Base-by-base conservation (phyloP, 129 eudicot species). In the carrot (Daucus carota) region DNA sequence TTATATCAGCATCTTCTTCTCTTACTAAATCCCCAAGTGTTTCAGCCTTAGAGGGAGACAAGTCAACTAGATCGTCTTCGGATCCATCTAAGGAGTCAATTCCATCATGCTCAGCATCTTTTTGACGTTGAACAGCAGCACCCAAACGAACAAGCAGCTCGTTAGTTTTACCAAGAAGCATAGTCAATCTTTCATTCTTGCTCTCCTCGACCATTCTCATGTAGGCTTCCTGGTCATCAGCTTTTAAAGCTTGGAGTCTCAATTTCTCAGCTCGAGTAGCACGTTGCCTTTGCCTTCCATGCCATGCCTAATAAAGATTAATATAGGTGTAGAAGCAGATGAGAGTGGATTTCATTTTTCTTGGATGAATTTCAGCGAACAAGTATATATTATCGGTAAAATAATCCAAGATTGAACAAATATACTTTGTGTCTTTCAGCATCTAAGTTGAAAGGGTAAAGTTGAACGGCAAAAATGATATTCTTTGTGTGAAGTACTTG, bases 191-290 rank as follows among this genome's bases (percentile, higher is more conserved):
- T 74, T 95, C 99, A 73, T 95, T 95, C 84, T 95, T 95, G 84
- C 99, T 95, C 89, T 95, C 99, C 84, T 95, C 96, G 12, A 95
- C 99, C 97, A 95, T 90, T 87, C 85, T 95, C 99, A 95, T 95
- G 89, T 95, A 95, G 34, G 99, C 96, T 92, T 95, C 99, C 76
- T 95, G 97, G 76, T 95, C 99, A 82, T 91, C 97, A 73, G 96
- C 87, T 76, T 87, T 89, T 62, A 95, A 78, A 78, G 99, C 99
- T 85, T 95, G 97, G 83, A 95, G 85, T 90, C 99, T 88, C 91
- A 95, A 74, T 76, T 95, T 91, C 81, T 91, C 99, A 76, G 84
- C 90, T 75, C 99, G 78, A 31, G 96, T 89, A 79, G 99, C 99
- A 76, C 97, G 88, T 80, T 95, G 97, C 81, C 99, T 85, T 79